Evolutionary conservation across 768 basidiomycete species (phyloP).

Genomic region (Lanmaoa rubissima): DNA sequence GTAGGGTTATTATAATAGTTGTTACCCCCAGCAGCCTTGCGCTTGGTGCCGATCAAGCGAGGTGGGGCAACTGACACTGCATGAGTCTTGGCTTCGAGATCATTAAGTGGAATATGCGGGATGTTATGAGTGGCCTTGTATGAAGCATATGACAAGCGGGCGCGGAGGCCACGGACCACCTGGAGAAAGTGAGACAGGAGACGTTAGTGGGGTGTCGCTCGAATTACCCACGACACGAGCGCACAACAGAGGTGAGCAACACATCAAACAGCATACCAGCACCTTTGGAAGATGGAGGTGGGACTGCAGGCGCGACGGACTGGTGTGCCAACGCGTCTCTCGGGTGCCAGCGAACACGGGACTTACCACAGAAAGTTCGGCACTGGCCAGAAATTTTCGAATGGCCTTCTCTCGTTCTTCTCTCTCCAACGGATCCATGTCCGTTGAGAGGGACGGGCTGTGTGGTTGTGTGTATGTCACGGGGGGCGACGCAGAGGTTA

Average conservation of each 20-base stretch:
- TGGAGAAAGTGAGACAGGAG: conserved; percentile 39
- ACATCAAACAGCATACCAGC: conserved; percentile 1
- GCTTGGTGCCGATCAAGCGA: conserved; percentile 59
- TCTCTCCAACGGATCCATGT: conserved; percentile 43
- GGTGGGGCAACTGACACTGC: conserved; percentile 43
- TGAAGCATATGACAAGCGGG: conserved; percentile 79
- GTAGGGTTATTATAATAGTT: conserved; percentile 53
- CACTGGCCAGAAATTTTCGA: conserved; percentile 74
- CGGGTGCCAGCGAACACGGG: conserved; percentile 26
- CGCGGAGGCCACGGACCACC: conserved; percentile 79
- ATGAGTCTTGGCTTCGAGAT: conserved; percentile 63
- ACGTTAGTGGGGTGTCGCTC: conserved; percentile 20
- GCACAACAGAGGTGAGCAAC: neutral
- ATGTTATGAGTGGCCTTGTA: conserved; percentile 81
- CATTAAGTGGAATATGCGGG: conserved; percentile 60
- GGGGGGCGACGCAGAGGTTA: conserved; percentile 80
- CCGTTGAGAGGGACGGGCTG: conserved; percentile 40
- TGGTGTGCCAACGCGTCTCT: conserved; percentile 48
- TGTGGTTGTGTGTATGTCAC: conserved; percentile 55
- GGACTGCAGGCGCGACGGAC: conserved; percentile 22
- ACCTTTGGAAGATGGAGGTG: conserved; percentile 2
- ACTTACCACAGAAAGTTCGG: conserved; percentile 79
- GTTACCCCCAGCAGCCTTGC: conserved; percentile 42
- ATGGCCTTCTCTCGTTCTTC: conserved; percentile 67
- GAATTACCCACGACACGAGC: conserved; percentile 9